Evolutionary conservation across 108 stramenopile genomes (phyloP).

Genomic region (Asterionellopsis glacialis): DNA sequence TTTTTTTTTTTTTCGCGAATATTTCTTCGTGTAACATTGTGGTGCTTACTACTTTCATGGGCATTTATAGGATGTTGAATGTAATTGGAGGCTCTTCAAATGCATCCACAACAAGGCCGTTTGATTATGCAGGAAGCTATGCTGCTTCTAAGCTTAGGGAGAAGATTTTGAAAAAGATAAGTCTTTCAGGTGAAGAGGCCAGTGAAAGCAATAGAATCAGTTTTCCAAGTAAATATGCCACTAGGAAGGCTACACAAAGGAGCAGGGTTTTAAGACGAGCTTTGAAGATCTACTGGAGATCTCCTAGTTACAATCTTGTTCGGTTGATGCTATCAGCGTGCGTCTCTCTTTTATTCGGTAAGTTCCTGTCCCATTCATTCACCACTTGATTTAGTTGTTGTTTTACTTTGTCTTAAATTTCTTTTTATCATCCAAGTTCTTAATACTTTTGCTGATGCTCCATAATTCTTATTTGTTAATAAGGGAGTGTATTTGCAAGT

Average conservation of each 20-base stretch:
- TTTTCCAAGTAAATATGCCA: constrained; percentile 42
- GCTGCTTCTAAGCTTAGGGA: constrained; percentile 30
- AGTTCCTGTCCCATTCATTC: too few relatives aligned
- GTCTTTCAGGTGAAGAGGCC: constrained; percentile 9
- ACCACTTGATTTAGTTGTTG: background rate
- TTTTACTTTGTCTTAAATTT: background rate
- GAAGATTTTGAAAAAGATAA: constrained; percentile 29
- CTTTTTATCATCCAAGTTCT: too few relatives aligned
- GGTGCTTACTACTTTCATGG: too few relatives aligned
- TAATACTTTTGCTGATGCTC: background rate
- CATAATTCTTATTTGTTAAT: background rate
- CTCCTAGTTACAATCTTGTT: constrained; percentile 57
- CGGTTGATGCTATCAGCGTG: constrained; percentile 39
- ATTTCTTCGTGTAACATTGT: too few relatives aligned
- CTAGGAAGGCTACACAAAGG: constrained; percentile 24
- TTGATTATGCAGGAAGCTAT: constrained; percentile 51
- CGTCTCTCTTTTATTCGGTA: constrained; percentile 45
- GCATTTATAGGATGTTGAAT: constrained; percentile 45
- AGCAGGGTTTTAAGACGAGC: constrained; percentile 38
- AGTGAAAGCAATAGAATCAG: constrained; percentile 32
- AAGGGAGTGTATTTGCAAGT: constrained; percentile 44
- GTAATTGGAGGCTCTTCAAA: constrained; percentile 36
- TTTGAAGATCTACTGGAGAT: constrained; percentile 50
- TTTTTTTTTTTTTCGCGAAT: too few relatives aligned
- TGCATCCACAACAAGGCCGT: constrained; percentile 8